Evolutionary conservation across 495 filamentous ascomycete genomes (phyloP), one percentile per base, ranked within the genome.

Genomic region (Annulohypoxylon bovei): DNA sequence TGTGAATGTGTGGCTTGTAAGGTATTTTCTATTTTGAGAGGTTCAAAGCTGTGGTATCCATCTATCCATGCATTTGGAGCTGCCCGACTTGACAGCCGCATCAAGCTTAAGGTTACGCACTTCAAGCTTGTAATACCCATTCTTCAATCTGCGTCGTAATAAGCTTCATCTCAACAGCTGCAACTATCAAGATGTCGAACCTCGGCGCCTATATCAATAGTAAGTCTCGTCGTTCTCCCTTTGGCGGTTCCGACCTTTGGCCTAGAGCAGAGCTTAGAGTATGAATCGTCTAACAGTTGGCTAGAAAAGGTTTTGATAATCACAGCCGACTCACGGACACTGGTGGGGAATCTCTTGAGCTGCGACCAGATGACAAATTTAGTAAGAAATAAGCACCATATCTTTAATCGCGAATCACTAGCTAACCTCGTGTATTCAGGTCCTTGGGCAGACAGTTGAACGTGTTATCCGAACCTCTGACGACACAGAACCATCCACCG

Each of bases 321-420:
- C 72, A 99, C 95, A 46, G 90, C 91, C 66, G 96, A 98, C 80
- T 95, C 95, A 56, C 92, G 95, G 71, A 96, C 90, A 14, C 84
- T 98, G 39, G 88, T 92, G 58, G 95, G 95, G 28, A 91, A 82
- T 1, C 89, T 99, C 20, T 81, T 95, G 42, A 91, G 91, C n/a
- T 92, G 90, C 75, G 95, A 99, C 79, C 91, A 97, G 78, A 86
- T 91, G 64, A 98, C 95, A 44, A 99, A 99, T 79, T 82, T 98
- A 67, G 94, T 87, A 76, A 23, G 79, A 60, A 22, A 8, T 23
- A 49, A 23, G 23, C 59, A 40, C 63, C 30, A 20, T 22, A 27
- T 60, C 27, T 60, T 1, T 42, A 16, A 20, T 12, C 39, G 47
- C 27, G 22, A 44, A 30, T 20, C 25, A 14, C n/a, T 23, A 6